phyloP scores from a whole-genome alignment of 2,329 filamentous ascomycete species.

The Trichoderma gracile region DNA sequence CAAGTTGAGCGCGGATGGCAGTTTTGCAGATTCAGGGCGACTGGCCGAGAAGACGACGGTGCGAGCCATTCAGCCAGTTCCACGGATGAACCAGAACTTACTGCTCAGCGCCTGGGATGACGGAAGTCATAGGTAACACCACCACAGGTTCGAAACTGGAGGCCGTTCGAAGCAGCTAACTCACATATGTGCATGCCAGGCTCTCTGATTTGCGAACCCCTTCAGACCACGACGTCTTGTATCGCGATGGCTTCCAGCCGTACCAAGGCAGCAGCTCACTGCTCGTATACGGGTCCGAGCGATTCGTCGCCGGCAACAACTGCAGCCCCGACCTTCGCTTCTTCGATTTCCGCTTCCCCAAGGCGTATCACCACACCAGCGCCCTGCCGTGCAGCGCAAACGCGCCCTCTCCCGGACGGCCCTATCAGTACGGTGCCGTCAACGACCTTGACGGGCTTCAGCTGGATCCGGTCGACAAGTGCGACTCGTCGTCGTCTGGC shows the following conservation, averaged over 20 bases:
- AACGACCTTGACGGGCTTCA: slow-evolving; percentile 1
- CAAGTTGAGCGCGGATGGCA: background rate
- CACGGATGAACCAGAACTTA: slow-evolving; percentile 42
- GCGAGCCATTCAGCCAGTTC: slow-evolving; percentile 50
- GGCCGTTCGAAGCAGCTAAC: background rate
- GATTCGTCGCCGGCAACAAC: slow-evolving; percentile 53
- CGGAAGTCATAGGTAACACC: slow-evolving; percentile 47
- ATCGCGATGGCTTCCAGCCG: slow-evolving; percentile 55
- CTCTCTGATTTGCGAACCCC: slow-evolving; percentile 54
- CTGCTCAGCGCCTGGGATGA: slow-evolving; percentile 57
- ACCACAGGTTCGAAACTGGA: background rate
- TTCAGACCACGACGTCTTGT: slow-evolving; percentile 49
- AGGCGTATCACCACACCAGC: slow-evolving; percentile 50
- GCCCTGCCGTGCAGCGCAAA: slow-evolving; percentile 47
- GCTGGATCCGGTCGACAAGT: slow-evolving; percentile 43
- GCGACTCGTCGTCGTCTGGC: slow-evolving; percentile 39
- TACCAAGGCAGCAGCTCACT: slow-evolving; percentile 49
- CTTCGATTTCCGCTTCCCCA: slow-evolving; percentile 56
- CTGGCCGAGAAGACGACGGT: slow-evolving; percentile 43
- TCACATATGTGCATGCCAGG: slow-evolving; percentile 30
- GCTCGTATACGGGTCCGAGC: slow-evolving; percentile 51
- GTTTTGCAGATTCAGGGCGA: background rate
- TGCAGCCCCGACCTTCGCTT: slow-evolving; percentile 48
- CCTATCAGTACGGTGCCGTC: background rate
- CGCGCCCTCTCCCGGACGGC: slow-evolving; percentile 2